Evolutionary conservation across 495 filamentous ascomycete genomes (phyloP).

Genomic region (Penicillium riverlandense): DNA sequence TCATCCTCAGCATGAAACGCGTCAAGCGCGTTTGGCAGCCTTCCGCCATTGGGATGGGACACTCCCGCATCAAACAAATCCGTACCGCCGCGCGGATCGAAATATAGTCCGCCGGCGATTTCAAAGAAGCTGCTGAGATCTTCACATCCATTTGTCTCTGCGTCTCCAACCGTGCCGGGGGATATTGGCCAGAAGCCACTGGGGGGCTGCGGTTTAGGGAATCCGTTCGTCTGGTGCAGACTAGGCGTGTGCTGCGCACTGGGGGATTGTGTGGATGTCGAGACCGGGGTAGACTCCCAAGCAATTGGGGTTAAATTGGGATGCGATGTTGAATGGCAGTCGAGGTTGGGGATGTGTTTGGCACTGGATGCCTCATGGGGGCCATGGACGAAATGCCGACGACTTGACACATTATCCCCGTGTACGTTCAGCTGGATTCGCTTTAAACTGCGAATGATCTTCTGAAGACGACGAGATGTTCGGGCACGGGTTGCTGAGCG

Average conservation of each 20-base stretch:
- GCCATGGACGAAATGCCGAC: neutral
- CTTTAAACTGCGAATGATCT: conserved; percentile 34
- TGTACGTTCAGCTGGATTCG: conserved; percentile 21
- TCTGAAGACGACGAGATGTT: conserved; percentile 30
- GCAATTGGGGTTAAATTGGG: neutral
- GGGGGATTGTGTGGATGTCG: conserved; percentile 3
- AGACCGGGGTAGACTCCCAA: conserved; percentile 3
- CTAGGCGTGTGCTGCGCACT: neutral
- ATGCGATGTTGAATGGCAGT: neutral
- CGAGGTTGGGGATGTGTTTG: neutral
- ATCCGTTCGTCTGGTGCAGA: conserved; percentile 3
- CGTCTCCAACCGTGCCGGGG: conserved; percentile 2
- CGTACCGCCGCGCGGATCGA: conserved; percentile 15
- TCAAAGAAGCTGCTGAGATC: conserved; percentile 41
- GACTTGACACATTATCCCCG: conserved; percentile 1
- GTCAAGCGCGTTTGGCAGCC: conserved; percentile 13
- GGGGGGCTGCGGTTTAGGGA: conserved; percentile 8
- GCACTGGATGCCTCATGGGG: neutral
- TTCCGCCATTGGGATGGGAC: neutral
- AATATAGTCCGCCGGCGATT: conserved; percentile 33
- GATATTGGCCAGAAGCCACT: conserved; percentile 16
- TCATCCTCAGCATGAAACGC: conserved; percentile 35
- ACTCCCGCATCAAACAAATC: conserved; percentile 10
- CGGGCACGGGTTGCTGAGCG: conserved; percentile 39
- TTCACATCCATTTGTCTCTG: conserved; percentile 23